Evolutionary conservation across 164 flowering plant genomes (phyloP).

Genomic region (Stephania japonica): DNA sequence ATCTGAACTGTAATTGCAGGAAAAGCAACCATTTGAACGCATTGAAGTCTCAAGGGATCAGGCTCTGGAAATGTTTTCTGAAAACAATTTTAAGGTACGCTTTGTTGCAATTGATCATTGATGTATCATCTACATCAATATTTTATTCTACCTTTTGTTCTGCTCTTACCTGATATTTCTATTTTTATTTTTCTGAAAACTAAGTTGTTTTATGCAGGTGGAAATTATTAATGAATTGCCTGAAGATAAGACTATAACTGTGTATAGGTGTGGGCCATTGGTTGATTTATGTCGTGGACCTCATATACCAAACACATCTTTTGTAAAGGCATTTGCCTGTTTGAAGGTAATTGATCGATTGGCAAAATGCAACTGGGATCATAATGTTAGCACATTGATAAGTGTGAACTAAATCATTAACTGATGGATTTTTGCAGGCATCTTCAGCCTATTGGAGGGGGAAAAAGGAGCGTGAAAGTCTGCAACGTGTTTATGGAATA

Average conservation of each 20-base stretch:
- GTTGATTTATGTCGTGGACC: conserved; percentile 99
- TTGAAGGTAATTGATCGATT: conserved; percentile 52
- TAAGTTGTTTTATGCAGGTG: conserved; percentile 34
- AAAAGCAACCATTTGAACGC: conserved; percentile 94
- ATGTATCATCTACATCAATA: neutral
- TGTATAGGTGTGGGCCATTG: conserved; percentile 98
- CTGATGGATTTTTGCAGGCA: conserved; percentile 44
- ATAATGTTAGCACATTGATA: neutral
- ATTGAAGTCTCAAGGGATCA: conserved; percentile 89
- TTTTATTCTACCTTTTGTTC: neutral
- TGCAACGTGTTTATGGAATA: conserved; percentile 96
- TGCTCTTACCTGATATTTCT: neutral
- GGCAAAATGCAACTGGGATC: neutral
- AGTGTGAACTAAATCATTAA: neutral
- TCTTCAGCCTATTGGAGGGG: conserved; percentile 99
- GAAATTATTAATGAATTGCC: conserved; percentile 91
- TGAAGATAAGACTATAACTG: conserved; percentile 92
- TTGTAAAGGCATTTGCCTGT: conserved; percentile 87
- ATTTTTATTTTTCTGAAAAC: neutral
- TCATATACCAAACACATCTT: conserved; percentile 96
- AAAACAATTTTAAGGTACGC: conserved; percentile 78
- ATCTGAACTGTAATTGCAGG: conserved; percentile 38
- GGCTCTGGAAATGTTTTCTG: conserved; percentile 95
- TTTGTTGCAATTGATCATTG: neutral
- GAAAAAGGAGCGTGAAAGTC: conserved; percentile 81